Conservation (phyloP, 1,284 basidiomycete genomes). For the Leccinum pseudoinsigne region DNA sequence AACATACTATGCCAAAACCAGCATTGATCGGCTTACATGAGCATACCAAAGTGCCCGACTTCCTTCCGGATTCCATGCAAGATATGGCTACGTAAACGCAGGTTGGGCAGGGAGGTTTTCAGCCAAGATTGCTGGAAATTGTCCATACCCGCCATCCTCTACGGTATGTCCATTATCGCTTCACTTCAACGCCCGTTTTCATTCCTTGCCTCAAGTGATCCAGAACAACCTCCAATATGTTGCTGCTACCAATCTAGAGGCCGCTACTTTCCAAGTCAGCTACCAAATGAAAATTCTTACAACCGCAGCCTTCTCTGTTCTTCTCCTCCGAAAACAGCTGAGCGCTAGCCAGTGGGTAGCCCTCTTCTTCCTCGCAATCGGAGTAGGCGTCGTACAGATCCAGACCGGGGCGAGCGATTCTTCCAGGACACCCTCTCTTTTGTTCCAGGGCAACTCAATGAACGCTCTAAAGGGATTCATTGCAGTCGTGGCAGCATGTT, state of each 20-base stretch:
- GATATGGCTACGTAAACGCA: constrained; percentile 42
- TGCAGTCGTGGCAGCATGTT: constrained; percentile 89
- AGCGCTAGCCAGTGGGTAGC: constrained; percentile 80
- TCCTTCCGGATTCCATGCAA: constrained; percentile 31
- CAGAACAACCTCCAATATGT: constrained; percentile 98
- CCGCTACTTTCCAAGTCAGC: constrained; percentile 93
- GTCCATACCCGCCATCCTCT: constrained; percentile 81
- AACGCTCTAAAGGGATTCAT: constrained; percentile 82
- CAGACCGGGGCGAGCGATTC: constrained; percentile 53
- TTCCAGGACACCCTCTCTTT: constrained; percentile 32
- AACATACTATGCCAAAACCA: no score
- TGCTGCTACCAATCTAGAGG: constrained; percentile 90
- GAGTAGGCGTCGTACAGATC: constrained; percentile 93
- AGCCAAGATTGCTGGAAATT: constrained; percentile 77
- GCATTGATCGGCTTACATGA: no score
- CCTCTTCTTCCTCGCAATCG: constrained; percentile 83
- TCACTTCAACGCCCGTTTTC: neutral
- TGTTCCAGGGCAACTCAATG: constrained; percentile 56
- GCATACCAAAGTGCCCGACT: no score
- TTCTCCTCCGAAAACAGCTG: constrained; percentile 83
- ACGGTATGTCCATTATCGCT: constrained; percentile 37
- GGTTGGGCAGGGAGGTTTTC: constrained; percentile 52
- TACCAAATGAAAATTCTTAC: constrained; percentile 99
- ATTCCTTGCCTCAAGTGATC: constrained; percentile 52
- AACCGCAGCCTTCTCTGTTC: constrained; percentile 91